Evolutionary conservation across 208 protist genomes (phyloP), one percentile per base, ranked within the genome.

Genomic region (Zelonia costaricensis): DNA sequence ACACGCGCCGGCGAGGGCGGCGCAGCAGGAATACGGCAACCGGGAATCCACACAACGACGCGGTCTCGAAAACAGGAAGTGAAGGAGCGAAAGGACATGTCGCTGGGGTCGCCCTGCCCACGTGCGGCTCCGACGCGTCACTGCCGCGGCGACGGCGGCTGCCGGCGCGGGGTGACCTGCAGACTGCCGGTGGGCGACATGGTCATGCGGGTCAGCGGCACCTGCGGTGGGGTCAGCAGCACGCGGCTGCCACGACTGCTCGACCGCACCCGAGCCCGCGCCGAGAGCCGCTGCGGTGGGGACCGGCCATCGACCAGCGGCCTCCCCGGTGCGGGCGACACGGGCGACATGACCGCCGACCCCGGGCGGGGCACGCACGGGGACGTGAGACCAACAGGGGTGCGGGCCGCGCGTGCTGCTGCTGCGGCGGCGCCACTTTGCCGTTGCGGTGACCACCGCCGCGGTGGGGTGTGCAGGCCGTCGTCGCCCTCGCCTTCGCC

Each of bases 241-340:
- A 45, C 30, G 20, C 31, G 31, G 25, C 55, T 27, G 10, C 28
- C 47, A 10, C 54, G 30, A 31, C 54, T 62, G 55, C 47, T 63
- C 20, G 47, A 70, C 2, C 46, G 64, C 23, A 49, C 46, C 12
- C 47, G 55, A 13, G 64, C 55, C 12, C 64, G 64, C 30, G 54
- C 27, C 13, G 64, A 70, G 46, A 70, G 44, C n/a, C 64, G 55
- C n/a, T 43, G 55, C 13, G 64, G 55, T 4, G 64, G 64, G 2
- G 64, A 62, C 8, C 54, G 53, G 7, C 36, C 64, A 13, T 70
- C 64, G 12, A 15, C 3, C 10, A 23, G 47, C 9, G 30, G 49
- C 27, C 43, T 36, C 22, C 30, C 23, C 44, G 20, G 5, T 22
- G 22, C 23, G 27, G 44, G 0, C 10, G n/a, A 35, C n/a, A 23